Conservation (phyloP, 495 filamentous ascomycete genomes). For the Penicillium chermesinum region DNA sequence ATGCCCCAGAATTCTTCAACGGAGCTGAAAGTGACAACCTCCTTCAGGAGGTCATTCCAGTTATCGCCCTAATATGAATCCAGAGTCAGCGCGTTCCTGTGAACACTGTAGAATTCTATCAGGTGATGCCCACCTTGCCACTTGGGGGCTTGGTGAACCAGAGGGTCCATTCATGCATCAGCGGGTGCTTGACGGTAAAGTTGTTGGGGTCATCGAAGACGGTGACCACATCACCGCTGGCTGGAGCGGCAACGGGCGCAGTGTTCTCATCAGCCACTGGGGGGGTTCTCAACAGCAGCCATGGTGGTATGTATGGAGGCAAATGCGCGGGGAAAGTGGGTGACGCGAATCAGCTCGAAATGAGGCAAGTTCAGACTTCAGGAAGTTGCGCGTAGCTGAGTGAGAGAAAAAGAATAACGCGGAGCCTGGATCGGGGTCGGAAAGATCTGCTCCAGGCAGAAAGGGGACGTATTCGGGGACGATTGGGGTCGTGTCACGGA, state of each 20-base stretch:
- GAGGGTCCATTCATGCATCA: constrained; percentile 94
- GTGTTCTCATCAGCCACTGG: constrained; percentile 41
- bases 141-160: constrained; percentile 99
- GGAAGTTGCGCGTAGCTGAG: constrained; percentile 29
- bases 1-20: constrained; percentile 99
- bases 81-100: constrained; percentile 14
- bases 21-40: constrained; percentile 96
- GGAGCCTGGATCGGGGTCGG: constrained; percentile 3
- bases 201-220: constrained; percentile 97
- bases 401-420: neutral
- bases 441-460: constrained; percentile 46
- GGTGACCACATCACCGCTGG: constrained; percentile 53
- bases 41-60: constrained; percentile 97
- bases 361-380: constrained; percentile 27
- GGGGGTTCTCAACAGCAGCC: constrained; percentile 42
- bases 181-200: constrained; percentile 97
- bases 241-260: constrained; percentile 26
- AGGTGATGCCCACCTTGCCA: constrained; percentile 66
- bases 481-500: constrained; percentile 8
- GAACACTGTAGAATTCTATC: neutral
- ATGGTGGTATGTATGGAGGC: constrained; percentile 26
- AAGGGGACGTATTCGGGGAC: constrained; percentile 12
- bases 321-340: constrained; percentile 16
- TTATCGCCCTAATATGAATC: constrained; percentile 70
- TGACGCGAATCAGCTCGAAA: constrained; percentile 1